Evolutionary conservation across 768 basidiomycete genomes (phyloP).

Genomic region (Peribolospora kevripleyi): DNA sequence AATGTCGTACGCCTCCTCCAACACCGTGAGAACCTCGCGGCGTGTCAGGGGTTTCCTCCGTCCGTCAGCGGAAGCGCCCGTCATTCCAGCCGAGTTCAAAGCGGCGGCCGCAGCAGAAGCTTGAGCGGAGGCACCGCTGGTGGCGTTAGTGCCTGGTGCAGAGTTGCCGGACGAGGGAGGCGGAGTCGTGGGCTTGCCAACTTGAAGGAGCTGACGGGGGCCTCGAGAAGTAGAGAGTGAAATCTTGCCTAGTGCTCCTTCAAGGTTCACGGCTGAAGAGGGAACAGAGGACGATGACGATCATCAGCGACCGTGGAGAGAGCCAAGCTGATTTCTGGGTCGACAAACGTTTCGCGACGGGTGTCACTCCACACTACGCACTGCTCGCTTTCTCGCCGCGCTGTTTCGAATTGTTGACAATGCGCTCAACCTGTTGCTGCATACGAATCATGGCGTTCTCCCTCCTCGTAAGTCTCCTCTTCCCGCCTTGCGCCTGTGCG

Average conservation of each 20-base stretch:
- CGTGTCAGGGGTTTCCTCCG: slow-evolving; percentile 32
- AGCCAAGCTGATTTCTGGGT: too few relatives aligned
- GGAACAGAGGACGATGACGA: slow-evolving; percentile 15
- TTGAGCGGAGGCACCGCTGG: not conserved
- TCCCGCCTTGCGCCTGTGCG: too few relatives aligned
- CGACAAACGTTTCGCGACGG: too few relatives aligned
- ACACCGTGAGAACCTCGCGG: slow-evolving; percentile 46
- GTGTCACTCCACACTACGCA: not conserved
- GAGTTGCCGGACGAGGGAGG: slow-evolving; percentile 18
- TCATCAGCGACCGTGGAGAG: not conserved
- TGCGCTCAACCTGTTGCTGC: slow-evolving; percentile 61
- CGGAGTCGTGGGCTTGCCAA: slow-evolving; percentile 32
- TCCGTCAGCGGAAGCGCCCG: not conserved
- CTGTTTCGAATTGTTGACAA: slow-evolving; percentile 71
- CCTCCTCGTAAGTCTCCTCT: slow-evolving; percentile 3
- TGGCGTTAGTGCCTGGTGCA: slow-evolving; percentile 6
- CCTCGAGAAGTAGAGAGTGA: slow-evolving; percentile 84
- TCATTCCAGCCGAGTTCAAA: not conserved
- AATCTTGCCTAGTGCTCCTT: slow-evolving; percentile 85
- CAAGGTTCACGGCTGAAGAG: slow-evolving; percentile 42
- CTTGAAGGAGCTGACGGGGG: slow-evolving; percentile 84
- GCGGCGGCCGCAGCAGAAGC: slow-evolving; percentile 25
- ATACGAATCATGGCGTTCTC: slow-evolving; percentile 22
- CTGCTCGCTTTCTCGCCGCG: slow-evolving; percentile 16
- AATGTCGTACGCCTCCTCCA: slow-evolving; percentile 67